Base-by-base conservation (phyloP, 1,284 basidiomycete species). In the Volvariella volvacea region DNA sequence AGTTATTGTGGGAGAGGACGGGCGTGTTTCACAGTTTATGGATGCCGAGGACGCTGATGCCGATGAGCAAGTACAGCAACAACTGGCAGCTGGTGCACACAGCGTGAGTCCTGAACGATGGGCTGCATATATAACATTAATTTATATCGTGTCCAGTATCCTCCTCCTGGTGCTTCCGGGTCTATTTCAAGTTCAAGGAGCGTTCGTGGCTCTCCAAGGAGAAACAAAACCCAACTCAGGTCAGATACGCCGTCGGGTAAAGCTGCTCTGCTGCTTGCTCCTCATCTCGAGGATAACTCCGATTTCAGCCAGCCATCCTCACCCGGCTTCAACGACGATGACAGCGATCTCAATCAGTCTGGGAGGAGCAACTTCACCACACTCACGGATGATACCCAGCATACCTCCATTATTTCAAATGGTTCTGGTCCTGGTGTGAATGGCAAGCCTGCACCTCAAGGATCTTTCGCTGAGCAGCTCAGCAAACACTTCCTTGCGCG, bases 31-130 rank as follows among this genome's bases (percentile, higher is more conserved):
- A 4, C 92, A 93, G 56, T 94, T 94, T 56, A 83, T 89, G 78
- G 91, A 93, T 59, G 92, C 91, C 3, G 88, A 92, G 51, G 92
- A 93, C 48, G 86, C 83, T n/a, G 73, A 83, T 48, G 89, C 88
- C 3, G 77, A 87, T 51, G 82, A 85, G 52, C 88, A 92, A 58
- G 85, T 93, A 41, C 86, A 92, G 56, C 80, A 86, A 50, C 84
- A 88, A 49, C 63, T 94, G 36, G 84, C 78, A 28, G 81, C 80
- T 42, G 88, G 89, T 19, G 79, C 78, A 20, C 80, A 80, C 46
- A 70, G 84, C 52, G 84, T 88, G 57, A 52, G 77, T 53, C n/a
- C 43, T 22, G n/a, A 28, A 22, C 14, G n/a, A n/a, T n/a, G n/a
- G n/a, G 19, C 12, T 6, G 34, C 21, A 20, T 33, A n/a, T 39